Evolutionary conservation across 257 asterid genomes (phyloP).

Genomic region (Solanum lignicaule): DNA sequence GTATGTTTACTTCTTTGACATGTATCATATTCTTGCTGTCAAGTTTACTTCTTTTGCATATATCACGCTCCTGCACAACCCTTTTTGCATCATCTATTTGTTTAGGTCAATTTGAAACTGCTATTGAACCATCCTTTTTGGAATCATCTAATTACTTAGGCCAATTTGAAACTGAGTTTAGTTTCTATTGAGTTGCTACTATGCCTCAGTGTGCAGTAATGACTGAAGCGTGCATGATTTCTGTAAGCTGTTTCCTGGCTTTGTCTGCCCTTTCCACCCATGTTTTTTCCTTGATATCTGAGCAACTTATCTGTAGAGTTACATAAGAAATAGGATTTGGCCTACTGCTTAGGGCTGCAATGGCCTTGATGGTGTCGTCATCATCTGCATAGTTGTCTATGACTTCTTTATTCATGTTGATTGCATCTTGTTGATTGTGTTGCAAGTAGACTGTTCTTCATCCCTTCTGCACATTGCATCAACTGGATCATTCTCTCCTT

Average conservation of each 20-base stretch:
- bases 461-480: not conserved
- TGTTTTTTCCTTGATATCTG: not conserved
- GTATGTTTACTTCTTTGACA: not conserved
- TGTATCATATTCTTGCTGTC: not conserved
- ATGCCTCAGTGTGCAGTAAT: not conserved
- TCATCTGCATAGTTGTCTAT: not conserved
- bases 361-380: not conserved
- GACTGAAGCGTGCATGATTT: not conserved
- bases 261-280: not conserved
- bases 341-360: not conserved
- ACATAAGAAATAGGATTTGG: not conserved
- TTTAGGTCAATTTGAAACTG: not conserved
- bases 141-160: not conserved
- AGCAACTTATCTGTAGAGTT: not conserved
- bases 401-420: not conserved
- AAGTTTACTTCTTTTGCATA: not conserved
- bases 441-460: not conserved
- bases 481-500: not conserved
- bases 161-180: not conserved
- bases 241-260: not conserved
- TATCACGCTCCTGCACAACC: not conserved
- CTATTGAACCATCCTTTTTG: not conserved
- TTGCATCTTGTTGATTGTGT: not conserved
- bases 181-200: not conserved
- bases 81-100: not conserved